Percentiles rank a stretch among this genome's conserved stretches.
These are phyloP conservation scores for Hydnomerulius pinastri DNA, from an alignment of 768 basidiomycete genomes.

Conservation along the genomic window DNA sequence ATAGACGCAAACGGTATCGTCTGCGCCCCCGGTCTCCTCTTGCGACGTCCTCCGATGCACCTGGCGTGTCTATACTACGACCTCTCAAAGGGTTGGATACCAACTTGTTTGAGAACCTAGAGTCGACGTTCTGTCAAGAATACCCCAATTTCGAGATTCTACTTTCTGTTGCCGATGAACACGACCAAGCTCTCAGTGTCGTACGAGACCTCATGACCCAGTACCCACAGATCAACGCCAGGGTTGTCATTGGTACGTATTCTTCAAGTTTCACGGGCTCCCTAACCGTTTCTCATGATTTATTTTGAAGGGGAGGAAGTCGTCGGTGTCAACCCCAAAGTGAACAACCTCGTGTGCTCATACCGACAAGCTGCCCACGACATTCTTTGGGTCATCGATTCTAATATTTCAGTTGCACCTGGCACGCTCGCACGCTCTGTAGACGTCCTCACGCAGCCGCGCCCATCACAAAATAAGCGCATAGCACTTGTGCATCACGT, in stretches of 20 bases:
- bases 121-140: conserved; percentile 89
- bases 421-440: conserved; percentile 85
- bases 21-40: conserved; percentile 63
- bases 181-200: conserved; percentile 86
- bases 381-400: conserved; percentile 96
- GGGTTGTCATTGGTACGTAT: conserved; percentile 71
- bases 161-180: conserved; percentile 85
- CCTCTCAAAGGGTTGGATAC: conserved; percentile 94
- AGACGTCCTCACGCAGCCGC: conserved; percentile 59
- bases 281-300: conserved; percentile 1
- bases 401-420: conserved; percentile 80
- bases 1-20: conserved; percentile 77
- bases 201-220: conserved; percentile 75
- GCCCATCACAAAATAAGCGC: conserved; percentile 40
- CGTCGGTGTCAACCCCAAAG: conserved; percentile 94
- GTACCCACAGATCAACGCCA: conserved; percentile 75
- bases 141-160: conserved; percentile 92
- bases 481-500: conserved; percentile 95
- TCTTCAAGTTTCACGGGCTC: not conserved
- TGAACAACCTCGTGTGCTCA: conserved; percentile 91
- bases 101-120: conserved; percentile 94
- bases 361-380: conserved; percentile 83
- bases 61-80: conserved; percentile 92
- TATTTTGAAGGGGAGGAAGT: conserved; percentile 64
- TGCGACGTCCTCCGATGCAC: conserved; percentile 53